phyloP scores from a whole-genome alignment of 2,329 filamentous ascomycete species.

The Clarireedia monteithiana region DNA sequence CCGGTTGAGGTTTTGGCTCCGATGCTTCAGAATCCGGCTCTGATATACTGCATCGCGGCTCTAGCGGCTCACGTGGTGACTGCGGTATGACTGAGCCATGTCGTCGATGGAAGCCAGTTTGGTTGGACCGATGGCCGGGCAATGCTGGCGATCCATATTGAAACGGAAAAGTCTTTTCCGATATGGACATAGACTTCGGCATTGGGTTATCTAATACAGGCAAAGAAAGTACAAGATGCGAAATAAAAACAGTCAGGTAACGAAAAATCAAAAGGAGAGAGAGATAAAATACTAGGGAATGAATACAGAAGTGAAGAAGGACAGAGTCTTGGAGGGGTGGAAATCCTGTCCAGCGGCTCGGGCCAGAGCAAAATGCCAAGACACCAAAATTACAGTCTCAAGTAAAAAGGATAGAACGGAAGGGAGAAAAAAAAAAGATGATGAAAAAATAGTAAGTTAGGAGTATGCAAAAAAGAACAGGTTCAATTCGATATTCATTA shows the following conservation, averaged over 20 bases:
- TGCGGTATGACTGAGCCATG: background rate
- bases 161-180: background rate
- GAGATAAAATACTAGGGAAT: background rate
- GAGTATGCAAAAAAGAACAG: background rate
- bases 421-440: background rate
- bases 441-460: background rate
- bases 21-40: slow-evolving; percentile 3
- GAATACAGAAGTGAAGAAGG: background rate
- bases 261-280: background rate
- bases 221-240: background rate
- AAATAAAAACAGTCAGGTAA: background rate
- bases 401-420: background rate
- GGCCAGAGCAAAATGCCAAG: background rate
- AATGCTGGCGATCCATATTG: background rate
- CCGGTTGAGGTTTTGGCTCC: slow-evolving; percentile 24
- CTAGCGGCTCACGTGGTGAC: background rate
- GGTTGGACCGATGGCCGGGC: background rate
- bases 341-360: background rate
- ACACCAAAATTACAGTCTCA: too few relatives aligned
- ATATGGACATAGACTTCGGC: background rate
- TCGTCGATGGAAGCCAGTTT: slow-evolving; percentile 1
- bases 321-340: background rate
- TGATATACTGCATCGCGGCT: slow-evolving; percentile 1
- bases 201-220: background rate
- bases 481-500: background rate